Evolutionary conservation across 768 basidiomycete species (phyloP).

Genomic region (Podaxis sp.): DNA sequence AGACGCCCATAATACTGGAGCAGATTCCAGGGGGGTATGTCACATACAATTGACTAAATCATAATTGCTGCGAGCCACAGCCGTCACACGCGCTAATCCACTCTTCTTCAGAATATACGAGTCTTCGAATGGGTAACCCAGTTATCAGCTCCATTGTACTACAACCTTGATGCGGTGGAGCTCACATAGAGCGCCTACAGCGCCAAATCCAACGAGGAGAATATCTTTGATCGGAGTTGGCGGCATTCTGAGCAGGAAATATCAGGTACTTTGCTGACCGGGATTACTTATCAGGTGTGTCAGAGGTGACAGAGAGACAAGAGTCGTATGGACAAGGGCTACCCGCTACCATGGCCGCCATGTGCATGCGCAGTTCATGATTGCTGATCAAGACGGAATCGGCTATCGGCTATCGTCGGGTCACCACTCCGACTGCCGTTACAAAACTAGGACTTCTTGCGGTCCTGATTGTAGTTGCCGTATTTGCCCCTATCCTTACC

Average conservation of each 20-base stretch:
- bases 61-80: slow-evolving; percentile 69
- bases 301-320: background rate
- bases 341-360: background rate
- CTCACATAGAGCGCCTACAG: slow-evolving; percentile 62
- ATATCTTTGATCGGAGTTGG: slow-evolving; percentile 37
- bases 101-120: slow-evolving; percentile 52
- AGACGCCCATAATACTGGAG: background rate
- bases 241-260: background rate
- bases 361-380: background rate
- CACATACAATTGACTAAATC: slow-evolving; percentile 44
- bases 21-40: background rate
- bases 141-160: background rate
- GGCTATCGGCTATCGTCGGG: background rate
- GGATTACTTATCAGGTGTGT: background rate
- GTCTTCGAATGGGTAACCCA: slow-evolving; percentile 29
- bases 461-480: too few species aligned
- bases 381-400: background rate
- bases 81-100: slow-evolving; percentile 61
- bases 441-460: background rate
- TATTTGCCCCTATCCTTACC: too few species aligned
- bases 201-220: slow-evolving; percentile 62
- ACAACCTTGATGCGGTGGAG: background rate
- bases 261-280: background rate
- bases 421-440: background rate
- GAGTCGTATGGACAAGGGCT: background rate